Base-by-base conservation (phyloP, 2,329 filamentous ascomycete genomes). In the Mycosphaerella arachidis region DNA sequence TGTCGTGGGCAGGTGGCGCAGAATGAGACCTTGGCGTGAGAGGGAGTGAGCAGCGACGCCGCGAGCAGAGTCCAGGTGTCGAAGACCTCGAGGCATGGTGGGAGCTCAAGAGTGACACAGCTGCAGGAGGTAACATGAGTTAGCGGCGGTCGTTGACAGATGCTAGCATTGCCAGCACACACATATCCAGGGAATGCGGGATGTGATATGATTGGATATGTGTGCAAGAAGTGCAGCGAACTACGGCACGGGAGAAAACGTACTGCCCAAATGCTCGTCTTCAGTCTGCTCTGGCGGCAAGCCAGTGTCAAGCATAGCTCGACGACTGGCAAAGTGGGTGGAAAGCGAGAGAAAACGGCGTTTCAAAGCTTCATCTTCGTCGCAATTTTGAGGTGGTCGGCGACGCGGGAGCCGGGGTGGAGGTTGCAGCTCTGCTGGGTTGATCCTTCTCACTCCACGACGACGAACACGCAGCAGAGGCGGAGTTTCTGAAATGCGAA, bases 131-230 rank as follows among this genome's bases (percentile, higher is more conserved):
- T 64, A 59, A 68, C 56, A 63, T 63, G 59, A 58, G 62, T 72
- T 72, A 72, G 71, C 68, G 66, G 66, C 57, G 59, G 62, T 68
- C 60, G 56, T 69, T 67, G 66, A 69, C 66, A 69, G 68, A 67
- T 68, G 65, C 61, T 63, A 65, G 68, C 66, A 67, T 61, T 70
- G 71, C 70, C 70, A 72, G 70, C 70, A 70, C 70, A 72, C 68
- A 66, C 65, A 59, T 70, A 69, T 60, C 58, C 52, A 58, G 60
- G 66, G 55, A 57, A 53, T 37, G 58, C 62, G 60, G 65, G 55
- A 63, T 56, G 57, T 51, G 56, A 40, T 59, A 43, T 69, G 67
- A 69, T 70, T 69, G 65, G 66, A 56, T 57, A 50, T 46, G 55
- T 51, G 48, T 46, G 45, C 50, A 52, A 55, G 57, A 53, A 57